Base-by-base conservation (phyloP, 2,329 filamentous ascomycete genomes). In the Aureobasidium subglaciale region DNA sequence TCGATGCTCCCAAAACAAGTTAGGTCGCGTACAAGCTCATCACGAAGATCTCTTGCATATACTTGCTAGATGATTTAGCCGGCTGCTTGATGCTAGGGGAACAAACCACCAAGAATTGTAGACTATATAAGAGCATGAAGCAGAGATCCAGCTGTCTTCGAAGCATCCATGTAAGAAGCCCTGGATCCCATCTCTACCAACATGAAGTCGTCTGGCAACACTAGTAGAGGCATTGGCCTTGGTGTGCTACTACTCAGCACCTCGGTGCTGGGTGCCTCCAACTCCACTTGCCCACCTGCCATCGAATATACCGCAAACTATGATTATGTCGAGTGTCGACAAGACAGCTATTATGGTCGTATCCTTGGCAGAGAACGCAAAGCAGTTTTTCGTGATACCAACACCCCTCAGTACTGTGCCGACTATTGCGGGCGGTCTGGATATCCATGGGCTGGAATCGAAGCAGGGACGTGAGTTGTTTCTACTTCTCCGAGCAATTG, bases 351-450 rank as follows among this genome's bases (percentile, higher is more conserved):
- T 20, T 53, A 53, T n/a, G 49, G 49, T 7, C 49, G 49, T 2
- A 53, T 53, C 2, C 37, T 53, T 1, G 49, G 49, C 5, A 30
- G 49, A 53, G 49, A 53, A 53, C 49, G 49, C 18, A 53, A 53
- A 35, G 49, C 27, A 11, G 16, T 53, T 4, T 53, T 53, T 10
- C 49, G 49, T 7, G 49, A 53, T 16, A 41, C 49, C 15, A 53
- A 53, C 11, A 53, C 35, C n/a, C 49, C 49, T 7, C 49, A 53
- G n/a, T 42, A 41, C 15, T 53, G 49, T 53, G 49, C 49, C 16
- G 49, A 53, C 25, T 53, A 53, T 15, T 53, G 49, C 24, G 49
- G 49, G 11, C 24, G 49, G 32, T 41, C 35, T 13, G 49, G 49
- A 4, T 53, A 53, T 9, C 49, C 49, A 10, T 53, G 49, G 49